Base-by-base conservation (phyloP, 768 basidiomycete genomes). In the Suillus paluster region DNA sequence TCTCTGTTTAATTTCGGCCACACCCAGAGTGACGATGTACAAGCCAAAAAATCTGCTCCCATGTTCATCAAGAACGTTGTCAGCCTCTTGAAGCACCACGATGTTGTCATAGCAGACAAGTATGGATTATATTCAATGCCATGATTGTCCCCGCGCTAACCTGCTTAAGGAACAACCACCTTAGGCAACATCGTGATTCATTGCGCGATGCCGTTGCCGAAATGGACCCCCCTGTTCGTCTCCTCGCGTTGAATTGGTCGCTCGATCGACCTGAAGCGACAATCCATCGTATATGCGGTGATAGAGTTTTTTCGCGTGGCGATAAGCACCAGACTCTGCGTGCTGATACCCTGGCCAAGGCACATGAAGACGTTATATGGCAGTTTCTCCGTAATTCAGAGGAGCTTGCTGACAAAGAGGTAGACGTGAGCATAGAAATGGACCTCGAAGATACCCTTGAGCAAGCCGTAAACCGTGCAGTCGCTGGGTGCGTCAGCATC, bases 31-130 rank as follows among this genome's bases (percentile, higher is more conserved):
- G 97, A 99, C 72, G 94, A 99, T 69, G 83, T 98, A 5, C 79
- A 81, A 44, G 83, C 73, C 39, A 98, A 95, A 77, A 94, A 89
- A 72, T 57, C 90, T 1, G 94, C 82, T 0, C 81, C 87, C 0
- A 63, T 72, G 3, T 97, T 97, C 72, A 70, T 93, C 58, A 87
- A 80, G 71, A 95, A 92, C 62, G 91, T 97, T 42, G 70, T 77
- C 15, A 71, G 78, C 0, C 80, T 91, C 1, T 79, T 98, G 27
- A 71, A 83, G 58, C 79, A 72, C 0, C 78, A 91, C 55, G 82
- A 91, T 62, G 86, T 98, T 1, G 96, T 99, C 23, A 92, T 93
- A 64, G 95, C 96, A 30, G 97, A 99, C 76, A 93, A 92, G 95
- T 94, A 67, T 57, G 87, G 12, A 17, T 55, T 1, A 9, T 23